These are phyloP conservation scores for Apiospora hydei DNA, from an alignment of 2,329 filamentous ascomycete genomes.

Conservation along the genomic window DNA sequence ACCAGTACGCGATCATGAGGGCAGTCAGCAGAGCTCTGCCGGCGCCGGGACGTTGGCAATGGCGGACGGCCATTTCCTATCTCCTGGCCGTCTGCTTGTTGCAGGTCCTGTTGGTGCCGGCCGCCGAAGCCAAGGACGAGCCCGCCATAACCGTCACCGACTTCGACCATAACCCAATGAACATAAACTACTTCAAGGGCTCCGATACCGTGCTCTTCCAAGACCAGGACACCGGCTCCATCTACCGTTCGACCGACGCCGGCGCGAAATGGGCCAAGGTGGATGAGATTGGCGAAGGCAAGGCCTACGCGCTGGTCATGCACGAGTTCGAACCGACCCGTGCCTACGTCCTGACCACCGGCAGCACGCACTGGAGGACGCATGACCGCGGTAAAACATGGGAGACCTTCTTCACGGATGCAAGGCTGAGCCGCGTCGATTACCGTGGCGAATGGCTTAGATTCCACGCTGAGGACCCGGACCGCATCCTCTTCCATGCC, in stretches of 20 bases:
- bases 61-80: constrained; percentile 22
- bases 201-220: constrained; percentile 82
- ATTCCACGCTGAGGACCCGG: constrained; percentile 84
- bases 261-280: constrained; percentile 79
- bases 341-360: constrained; percentile 79
- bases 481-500: constrained; percentile 86
- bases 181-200: constrained; percentile 90
- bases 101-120: constrained; percentile 45
- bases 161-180: constrained; percentile 71
- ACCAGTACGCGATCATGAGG: constrained; percentile 60
- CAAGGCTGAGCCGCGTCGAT: constrained; percentile 55
- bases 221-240: constrained; percentile 66
- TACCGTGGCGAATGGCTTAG: constrained; percentile 62
- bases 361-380: constrained; percentile 80
- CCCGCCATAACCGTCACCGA: constrained; percentile 71
- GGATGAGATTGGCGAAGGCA: constrained; percentile 68
- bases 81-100: constrained; percentile 28
- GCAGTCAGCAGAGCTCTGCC: constrained; percentile 54
- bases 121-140: constrained; percentile 62
- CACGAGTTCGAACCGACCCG: constrained; percentile 81
- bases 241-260: constrained; percentile 82
- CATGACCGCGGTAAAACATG: constrained; percentile 83
- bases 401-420: constrained; percentile 73
- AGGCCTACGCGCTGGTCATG: constrained; percentile 70
- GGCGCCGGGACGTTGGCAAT: constrained; percentile 40